Evolutionary conservation across 2,329 filamentous ascomycete species (phyloP).

Genomic region (Capronia americana): DNA sequence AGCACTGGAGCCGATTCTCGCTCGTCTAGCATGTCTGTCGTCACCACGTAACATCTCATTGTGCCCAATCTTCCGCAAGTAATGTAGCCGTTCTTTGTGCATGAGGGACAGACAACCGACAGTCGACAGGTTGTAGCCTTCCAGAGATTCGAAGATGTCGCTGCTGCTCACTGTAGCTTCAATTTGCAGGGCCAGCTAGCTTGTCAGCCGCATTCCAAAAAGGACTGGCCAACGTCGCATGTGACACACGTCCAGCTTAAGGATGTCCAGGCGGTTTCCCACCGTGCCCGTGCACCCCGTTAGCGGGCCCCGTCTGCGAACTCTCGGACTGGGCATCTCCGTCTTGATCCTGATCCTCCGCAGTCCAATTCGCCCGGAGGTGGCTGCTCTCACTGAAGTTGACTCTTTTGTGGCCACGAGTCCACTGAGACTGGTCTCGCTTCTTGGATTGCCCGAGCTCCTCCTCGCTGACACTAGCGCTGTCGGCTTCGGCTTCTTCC

Average conservation of each 20-base stretch:
- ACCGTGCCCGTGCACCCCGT: constrained; percentile 21
- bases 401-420: constrained; percentile 37
- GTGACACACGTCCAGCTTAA: constrained; percentile 15
- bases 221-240: neutral
- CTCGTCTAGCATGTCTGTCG: neutral
- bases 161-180: neutral
- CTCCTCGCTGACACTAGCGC: constrained; percentile 57
- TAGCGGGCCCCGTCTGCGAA: constrained; percentile 22
- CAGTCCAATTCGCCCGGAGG: constrained; percentile 28
- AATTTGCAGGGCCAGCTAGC: neutral
- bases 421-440: constrained; percentile 23
- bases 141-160: neutral
- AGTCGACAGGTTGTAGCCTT: neutral
- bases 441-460: constrained; percentile 42
- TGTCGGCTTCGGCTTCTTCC: constrained; percentile 51
- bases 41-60: neutral
- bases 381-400: constrained; percentile 40
- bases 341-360: constrained; percentile 30
- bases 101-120: neutral
- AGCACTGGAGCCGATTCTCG: neutral
- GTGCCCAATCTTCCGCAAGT: neutral
- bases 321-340: constrained; percentile 28
- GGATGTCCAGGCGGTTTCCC: constrained; percentile 37
- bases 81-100: neutral
- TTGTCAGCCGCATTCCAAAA: neutral